These are phyloP conservation scores for Cladophialophora exuberans DNA, from an alignment of 2,329 filamentous ascomycete species.

Conservation along the genomic window DNA sequence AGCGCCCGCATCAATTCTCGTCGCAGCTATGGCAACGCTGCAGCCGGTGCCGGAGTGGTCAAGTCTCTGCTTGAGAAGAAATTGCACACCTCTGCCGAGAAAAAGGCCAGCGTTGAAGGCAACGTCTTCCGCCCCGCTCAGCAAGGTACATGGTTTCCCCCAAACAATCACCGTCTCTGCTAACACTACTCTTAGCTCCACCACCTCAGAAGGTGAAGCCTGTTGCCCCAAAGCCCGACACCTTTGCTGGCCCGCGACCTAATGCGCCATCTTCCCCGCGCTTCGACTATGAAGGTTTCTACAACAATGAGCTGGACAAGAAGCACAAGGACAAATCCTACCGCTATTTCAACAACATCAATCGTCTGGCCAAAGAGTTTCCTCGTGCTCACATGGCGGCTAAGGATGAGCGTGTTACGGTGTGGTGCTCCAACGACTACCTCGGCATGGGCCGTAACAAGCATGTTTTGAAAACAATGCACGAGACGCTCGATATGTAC, in stretches of 20 bases:
- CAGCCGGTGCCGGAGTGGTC: constrained; percentile 41
- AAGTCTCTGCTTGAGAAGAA: constrained; percentile 49
- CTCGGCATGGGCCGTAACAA: constrained; percentile 95
- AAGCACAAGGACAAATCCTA: constrained; percentile 99
- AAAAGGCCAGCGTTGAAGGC: constrained; percentile 77
- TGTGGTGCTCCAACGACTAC: constrained; percentile 99
- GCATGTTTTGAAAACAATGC: constrained; percentile 86
- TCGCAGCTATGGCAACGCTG: constrained; percentile 35
- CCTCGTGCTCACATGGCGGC: constrained; percentile 89
- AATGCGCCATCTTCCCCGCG: constrained; percentile 56
- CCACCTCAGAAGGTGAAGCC: constrained; percentile 21
- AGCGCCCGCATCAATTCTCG: constrained; percentile 43
- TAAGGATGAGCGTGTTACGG: constrained; percentile 83
- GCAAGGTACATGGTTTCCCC: constrained; percentile 49
- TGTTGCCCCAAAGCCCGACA: constrained; percentile 26
- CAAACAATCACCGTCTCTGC: not conserved
- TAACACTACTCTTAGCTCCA: constrained; percentile 21
- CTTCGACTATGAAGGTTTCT: constrained; percentile 92
- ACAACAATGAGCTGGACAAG: constrained; percentile 86
- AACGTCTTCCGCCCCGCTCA: constrained; percentile 54
- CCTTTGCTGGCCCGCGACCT: constrained; percentile 49
- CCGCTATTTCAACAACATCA: constrained; percentile 99
- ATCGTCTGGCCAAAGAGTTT: constrained; percentile 93
- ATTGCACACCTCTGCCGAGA: constrained; percentile 76
- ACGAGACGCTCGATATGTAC: constrained; percentile 91